Conservation (phyloP, 176 grass and related monocot genomes). For the Juncus effusus region DNA sequence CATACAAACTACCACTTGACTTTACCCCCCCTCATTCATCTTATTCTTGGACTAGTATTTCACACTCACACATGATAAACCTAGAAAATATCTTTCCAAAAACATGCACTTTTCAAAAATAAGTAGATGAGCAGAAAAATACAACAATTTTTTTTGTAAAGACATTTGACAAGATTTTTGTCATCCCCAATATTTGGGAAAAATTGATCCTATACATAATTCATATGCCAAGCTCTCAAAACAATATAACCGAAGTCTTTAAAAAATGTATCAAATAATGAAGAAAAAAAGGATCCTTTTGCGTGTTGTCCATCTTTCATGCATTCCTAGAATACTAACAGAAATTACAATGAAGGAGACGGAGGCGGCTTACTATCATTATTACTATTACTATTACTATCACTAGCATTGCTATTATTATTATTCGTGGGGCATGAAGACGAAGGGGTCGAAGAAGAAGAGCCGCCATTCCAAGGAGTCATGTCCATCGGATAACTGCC, state of each 20-base stretch:
- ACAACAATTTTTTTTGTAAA: too few species aligned
- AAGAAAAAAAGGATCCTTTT: slow-evolving; percentile 12
- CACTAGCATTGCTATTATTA: not conserved
- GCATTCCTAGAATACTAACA: slow-evolving; percentile 18
- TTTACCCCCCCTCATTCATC: too few species aligned
- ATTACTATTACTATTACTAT: slow-evolving; percentile 20
- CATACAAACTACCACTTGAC: too few species aligned
- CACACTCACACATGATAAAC: too few species aligned
- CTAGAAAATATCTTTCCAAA: too few species aligned
- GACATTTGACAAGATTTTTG: not conserved
- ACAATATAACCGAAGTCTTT: not conserved
- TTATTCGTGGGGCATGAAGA: not conserved
- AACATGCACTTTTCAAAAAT: too few species aligned
- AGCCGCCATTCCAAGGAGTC: slow-evolving; percentile 44
- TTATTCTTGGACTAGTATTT: too few species aligned
- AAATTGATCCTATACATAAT: slow-evolving; percentile 7
- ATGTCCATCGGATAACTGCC: slow-evolving; percentile 98
- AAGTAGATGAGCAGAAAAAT: too few species aligned
- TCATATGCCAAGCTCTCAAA: slow-evolving; percentile 23
- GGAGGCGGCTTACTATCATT: slow-evolving; percentile 15
- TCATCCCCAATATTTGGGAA: not conserved
- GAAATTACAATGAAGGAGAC: slow-evolving; percentile 16
- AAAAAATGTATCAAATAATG: slow-evolving; percentile 24
- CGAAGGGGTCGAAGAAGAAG: slow-evolving; percentile 16
- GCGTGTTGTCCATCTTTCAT: not conserved